Evolutionary conservation across 2,329 filamentous ascomycete species (phyloP).

Genomic region (Capronia americana): DNA sequence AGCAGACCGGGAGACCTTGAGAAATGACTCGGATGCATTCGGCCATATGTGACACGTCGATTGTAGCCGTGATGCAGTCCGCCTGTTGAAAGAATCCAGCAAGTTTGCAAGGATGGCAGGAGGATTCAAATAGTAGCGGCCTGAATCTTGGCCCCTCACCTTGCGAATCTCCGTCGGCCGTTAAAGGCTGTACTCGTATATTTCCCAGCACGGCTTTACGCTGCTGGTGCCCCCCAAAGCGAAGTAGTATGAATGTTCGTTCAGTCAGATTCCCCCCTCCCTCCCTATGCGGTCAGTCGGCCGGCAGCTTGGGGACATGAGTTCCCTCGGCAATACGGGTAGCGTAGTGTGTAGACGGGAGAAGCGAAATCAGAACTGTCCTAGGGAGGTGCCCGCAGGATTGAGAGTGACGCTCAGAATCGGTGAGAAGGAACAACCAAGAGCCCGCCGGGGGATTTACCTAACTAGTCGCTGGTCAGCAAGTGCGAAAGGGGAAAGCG

Average conservation of each 20-base stretch:
- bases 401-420: not conserved
- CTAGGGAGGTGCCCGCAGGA: not conserved
- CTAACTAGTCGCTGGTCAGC: not conserved
- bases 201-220: not conserved
- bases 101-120: not conserved
- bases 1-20: not conserved
- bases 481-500: not conserved
- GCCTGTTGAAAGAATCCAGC: not conserved
- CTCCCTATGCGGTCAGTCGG: not conserved
- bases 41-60: not conserved
- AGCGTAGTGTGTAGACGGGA: not conserved
- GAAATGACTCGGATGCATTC: not conserved
- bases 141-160: not conserved
- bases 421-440: slow-evolving; percentile 1
- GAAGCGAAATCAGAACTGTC: not conserved
- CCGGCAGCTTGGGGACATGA: not conserved
- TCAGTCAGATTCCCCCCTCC: not conserved
- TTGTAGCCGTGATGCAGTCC: not conserved
- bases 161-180: not conserved
- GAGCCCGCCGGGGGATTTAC: not conserved
- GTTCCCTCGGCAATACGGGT: not conserved
- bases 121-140: not conserved
- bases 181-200: not conserved
- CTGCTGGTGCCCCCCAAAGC: not conserved
- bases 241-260: not conserved